These are phyloP conservation scores for Metschnikowia borealis DNA, from an alignment of 805 yeast species.

Conservation along the genomic window DNA sequence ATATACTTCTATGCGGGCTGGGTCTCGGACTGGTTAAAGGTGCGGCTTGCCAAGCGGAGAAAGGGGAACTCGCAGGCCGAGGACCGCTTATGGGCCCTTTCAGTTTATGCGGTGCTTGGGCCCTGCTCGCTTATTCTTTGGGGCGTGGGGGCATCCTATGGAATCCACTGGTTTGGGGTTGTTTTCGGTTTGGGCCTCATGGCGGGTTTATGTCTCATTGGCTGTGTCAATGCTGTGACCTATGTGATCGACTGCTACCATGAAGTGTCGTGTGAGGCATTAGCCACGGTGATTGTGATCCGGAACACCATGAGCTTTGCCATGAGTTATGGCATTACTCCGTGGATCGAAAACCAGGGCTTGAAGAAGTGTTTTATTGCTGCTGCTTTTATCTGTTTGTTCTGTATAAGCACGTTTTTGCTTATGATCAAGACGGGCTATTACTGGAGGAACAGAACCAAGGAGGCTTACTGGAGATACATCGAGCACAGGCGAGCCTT, in stretches of 20 bases:
- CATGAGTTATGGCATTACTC: constrained; percentile 56
- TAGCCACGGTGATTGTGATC: constrained; percentile 51
- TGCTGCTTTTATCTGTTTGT: constrained; percentile 50
- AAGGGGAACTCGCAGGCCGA: constrained; percentile 15
- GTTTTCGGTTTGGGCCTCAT: constrained; percentile 24
- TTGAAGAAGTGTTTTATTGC: constrained; percentile 54
- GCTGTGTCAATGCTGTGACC: constrained; percentile 26
- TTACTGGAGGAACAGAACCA: constrained; percentile 33
- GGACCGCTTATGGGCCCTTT: constrained; percentile 14
- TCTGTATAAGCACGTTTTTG: constrained; percentile 43
- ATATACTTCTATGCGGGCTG: constrained; percentile 17
- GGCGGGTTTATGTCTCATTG: constrained; percentile 21
- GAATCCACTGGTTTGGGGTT: constrained; percentile 23
- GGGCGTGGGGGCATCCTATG: constrained; percentile 23
- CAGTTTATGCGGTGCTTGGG: constrained; percentile 15
- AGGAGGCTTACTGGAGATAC: constrained; percentile 31
- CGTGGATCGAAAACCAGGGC: constrained; percentile 53
- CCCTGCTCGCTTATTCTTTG: constrained; percentile 18
- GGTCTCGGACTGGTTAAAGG: constrained; percentile 14
- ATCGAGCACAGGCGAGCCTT: constrained; percentile 19
- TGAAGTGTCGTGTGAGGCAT: constrained; percentile 26
- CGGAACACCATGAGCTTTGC: constrained; percentile 59
- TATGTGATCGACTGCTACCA: constrained; percentile 26
- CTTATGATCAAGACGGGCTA: constrained; percentile 34
- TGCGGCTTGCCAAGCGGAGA: constrained; percentile 11